Evolutionary conservation across 108 stramenopile species (phyloP).

Genomic region (Parietichytrium sp.): DNA sequence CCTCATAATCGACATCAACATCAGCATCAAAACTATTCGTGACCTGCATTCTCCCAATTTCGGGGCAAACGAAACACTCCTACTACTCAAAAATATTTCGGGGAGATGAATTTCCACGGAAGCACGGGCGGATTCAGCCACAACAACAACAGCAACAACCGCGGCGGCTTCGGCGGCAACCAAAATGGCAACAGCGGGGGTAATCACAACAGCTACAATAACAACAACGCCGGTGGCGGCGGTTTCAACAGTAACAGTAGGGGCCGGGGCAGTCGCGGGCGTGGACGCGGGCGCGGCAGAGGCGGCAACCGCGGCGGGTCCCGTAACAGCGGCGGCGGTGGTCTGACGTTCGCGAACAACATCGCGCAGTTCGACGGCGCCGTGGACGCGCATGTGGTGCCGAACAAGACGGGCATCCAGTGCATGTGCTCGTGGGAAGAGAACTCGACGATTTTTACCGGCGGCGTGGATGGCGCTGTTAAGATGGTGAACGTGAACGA

Average conservation of each 20-base stretch:
- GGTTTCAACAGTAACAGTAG: neutral
- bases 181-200: neutral
- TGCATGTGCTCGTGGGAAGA: neutral
- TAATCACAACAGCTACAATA: neutral
- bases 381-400: constrained; percentile 21
- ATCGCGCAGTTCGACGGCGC: constrained; percentile 17
- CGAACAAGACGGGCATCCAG: constrained; percentile 13
- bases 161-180: constrained; percentile 25
- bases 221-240: neutral
- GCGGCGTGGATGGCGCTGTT: neutral
- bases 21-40: too few relatives aligned
- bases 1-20: too few relatives aligned
- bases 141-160: neutral
- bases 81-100: too few relatives aligned
- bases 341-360: constrained; percentile 17
- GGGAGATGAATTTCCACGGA: constrained; percentile 33
- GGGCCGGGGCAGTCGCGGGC: neutral
- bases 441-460: neutral
- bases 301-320: constrained; percentile 7
- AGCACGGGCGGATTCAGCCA: neutral
- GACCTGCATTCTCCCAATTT: too few relatives aligned
- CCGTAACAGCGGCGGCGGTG: neutral
- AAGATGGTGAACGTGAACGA: constrained; percentile 14
- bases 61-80: too few relatives aligned
- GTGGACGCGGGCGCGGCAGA: neutral